Evolutionary conservation across 805 yeast species (phyloP).

Genomic region (Hanseniaspora lindneri): DNA sequence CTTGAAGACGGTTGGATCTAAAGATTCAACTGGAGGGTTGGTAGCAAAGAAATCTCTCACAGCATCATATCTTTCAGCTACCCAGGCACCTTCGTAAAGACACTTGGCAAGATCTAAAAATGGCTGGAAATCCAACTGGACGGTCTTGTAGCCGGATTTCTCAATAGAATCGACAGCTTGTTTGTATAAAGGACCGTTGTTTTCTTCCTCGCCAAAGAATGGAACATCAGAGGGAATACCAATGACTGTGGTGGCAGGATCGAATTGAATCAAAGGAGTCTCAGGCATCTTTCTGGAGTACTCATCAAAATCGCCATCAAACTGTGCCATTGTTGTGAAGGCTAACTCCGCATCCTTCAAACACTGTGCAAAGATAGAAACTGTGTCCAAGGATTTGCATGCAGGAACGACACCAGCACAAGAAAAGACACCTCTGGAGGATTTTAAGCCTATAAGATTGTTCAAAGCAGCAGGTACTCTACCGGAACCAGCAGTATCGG

Average conservation of each 20-base stretch:
- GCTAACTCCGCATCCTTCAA: slow-evolving; percentile 72
- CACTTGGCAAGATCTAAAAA: slow-evolving; percentile 72
- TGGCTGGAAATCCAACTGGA: slow-evolving; percentile 59
- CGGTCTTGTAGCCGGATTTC: slow-evolving; percentile 46
- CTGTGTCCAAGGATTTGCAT: slow-evolving; percentile 87
- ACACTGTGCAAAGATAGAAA: slow-evolving; percentile 69
- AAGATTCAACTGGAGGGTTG: slow-evolving; percentile 53
- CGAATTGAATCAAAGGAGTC: slow-evolving; percentile 50
- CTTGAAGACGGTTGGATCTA: slow-evolving; percentile 72
- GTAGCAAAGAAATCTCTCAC: slow-evolving; percentile 57
- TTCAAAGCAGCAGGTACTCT: slow-evolving; percentile 94
- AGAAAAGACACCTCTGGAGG: slow-evolving; percentile 79
- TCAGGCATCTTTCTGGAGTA: slow-evolving; percentile 68
- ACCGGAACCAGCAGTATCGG: slow-evolving; percentile 97
- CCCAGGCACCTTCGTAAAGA: slow-evolving; percentile 98
- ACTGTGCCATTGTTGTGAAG: slow-evolving; percentile 57
- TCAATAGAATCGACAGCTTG: slow-evolving; percentile 47
- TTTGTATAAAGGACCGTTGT: slow-evolving; percentile 55
- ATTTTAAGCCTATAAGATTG: slow-evolving; percentile 84
- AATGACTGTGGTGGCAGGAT: slow-evolving; percentile 42
- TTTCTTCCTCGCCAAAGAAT: slow-evolving; percentile 69
- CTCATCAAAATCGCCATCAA: slow-evolving; percentile 58
- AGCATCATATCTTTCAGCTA: slow-evolving; percentile 85
- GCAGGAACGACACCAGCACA: slow-evolving; percentile 94
- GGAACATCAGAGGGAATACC: slow-evolving; percentile 64